phyloP scores from a whole-genome alignment of 208 protist genomes.

The Phytomonas francai region DNA sequence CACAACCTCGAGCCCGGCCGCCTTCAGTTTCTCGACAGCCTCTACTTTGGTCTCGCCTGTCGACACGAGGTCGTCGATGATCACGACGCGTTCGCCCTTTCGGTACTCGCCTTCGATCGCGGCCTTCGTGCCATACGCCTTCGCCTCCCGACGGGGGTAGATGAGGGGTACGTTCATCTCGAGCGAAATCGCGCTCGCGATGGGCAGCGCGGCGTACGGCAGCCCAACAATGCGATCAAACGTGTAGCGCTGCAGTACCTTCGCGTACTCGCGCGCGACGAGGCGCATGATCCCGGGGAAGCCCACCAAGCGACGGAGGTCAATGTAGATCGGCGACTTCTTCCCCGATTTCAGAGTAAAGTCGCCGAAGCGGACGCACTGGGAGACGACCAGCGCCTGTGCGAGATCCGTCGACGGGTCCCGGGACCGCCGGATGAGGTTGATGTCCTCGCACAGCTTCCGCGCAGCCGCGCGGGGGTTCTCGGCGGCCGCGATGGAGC shows the following conservation, averaged over 20 bases:
- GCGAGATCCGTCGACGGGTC: slow-evolving; percentile 41
- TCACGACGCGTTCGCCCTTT: slow-evolving; percentile 81
- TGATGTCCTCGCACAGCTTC: slow-evolving; percentile 75
- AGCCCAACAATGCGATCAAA: slow-evolving; percentile 87
- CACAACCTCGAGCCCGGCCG: slow-evolving; percentile 75
- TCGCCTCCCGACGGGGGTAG: slow-evolving; percentile 88
- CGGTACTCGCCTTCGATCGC: slow-evolving; percentile 92
- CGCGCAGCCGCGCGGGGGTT: slow-evolving; percentile 61
- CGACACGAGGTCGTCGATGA: slow-evolving; percentile 95
- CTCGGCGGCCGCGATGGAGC: slow-evolving; percentile 53
- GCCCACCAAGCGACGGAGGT: slow-evolving; percentile 89
- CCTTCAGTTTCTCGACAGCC: slow-evolving; percentile 87
- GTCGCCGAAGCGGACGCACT: slow-evolving; percentile 90
- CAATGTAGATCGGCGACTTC: slow-evolving; percentile 94
- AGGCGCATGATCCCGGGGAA: slow-evolving; percentile 77
- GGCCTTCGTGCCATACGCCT: slow-evolving; percentile 93
- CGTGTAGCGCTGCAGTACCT: slow-evolving; percentile 49
- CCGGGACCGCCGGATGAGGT: slow-evolving; percentile 38
- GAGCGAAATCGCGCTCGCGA: slow-evolving; percentile 89
- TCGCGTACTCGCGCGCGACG: slow-evolving; percentile 71
- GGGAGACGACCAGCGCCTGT: slow-evolving; percentile 60
- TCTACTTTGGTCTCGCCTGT: slow-evolving; percentile 92
- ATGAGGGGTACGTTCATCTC: slow-evolving; percentile 87
- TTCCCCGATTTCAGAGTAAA: slow-evolving; percentile 95
- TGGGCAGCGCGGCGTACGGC: slow-evolving; percentile 93